These are phyloP conservation scores for Claviceps sp. DNA, from an alignment of 2,329 filamentous ascomycete genomes.

Conservation along the genomic window DNA sequence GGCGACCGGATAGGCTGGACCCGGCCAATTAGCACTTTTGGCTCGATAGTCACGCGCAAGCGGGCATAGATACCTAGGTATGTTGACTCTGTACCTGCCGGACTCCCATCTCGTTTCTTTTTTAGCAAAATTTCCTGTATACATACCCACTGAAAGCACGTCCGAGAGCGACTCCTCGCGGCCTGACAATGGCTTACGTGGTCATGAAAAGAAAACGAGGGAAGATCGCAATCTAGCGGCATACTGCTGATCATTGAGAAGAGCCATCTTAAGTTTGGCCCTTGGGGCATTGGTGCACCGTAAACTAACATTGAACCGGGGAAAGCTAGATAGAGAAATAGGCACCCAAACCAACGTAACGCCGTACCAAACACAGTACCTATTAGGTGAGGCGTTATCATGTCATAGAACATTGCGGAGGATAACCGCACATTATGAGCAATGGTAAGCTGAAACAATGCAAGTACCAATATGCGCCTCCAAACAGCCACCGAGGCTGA, in stretches of 20 bases:
- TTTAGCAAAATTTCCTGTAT: too few relatives aligned
- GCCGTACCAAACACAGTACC: background rate
- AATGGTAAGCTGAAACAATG: background rate
- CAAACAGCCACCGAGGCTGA: background rate
- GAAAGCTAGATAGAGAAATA: background rate
- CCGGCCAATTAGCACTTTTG: background rate
- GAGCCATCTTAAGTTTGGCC: background rate
- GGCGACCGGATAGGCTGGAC: background rate
- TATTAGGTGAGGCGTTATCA: background rate
- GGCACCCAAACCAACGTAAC: too few relatives aligned
- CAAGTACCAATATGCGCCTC: background rate
- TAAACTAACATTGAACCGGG: background rate
- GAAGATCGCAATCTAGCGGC: background rate
- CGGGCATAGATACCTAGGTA: too few relatives aligned
- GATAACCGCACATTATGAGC: background rate
- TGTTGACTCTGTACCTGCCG: too few relatives aligned
- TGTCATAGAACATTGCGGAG: background rate
- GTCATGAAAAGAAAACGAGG: background rate
- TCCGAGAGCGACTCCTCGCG: background rate
- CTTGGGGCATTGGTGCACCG: background rate
- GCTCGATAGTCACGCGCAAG: background rate
- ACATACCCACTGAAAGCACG: background rate
- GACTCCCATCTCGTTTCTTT: background rate
- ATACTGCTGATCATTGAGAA: background rate
- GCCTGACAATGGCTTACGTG: background rate